These are phyloP conservation scores for Cutaneotrichosporon mucoides DNA, from an alignment of 1,284 basidiomycete species.

Conservation along the genomic window DNA sequence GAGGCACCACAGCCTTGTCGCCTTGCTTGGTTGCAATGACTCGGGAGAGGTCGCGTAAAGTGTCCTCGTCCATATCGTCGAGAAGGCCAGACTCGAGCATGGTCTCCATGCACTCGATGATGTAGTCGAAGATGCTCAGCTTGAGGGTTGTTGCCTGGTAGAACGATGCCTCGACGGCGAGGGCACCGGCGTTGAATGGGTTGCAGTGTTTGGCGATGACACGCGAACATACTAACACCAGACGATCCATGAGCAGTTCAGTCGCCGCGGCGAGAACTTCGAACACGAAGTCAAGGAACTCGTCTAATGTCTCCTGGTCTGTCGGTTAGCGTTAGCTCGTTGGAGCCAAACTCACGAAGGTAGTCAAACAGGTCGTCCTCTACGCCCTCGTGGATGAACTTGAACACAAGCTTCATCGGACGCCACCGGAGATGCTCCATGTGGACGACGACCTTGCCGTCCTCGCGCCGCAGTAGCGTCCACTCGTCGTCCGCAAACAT, in stretches of 20 bases:
- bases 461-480: conserved; percentile 61
- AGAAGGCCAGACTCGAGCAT: conserved; percentile 78
- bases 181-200: conserved; percentile 71
- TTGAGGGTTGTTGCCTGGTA: conserved; percentile 70
- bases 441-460: conserved; percentile 60
- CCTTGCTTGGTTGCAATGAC: conserved; percentile 64
- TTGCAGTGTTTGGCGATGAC: conserved; percentile 68
- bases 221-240: conserved; percentile 76
- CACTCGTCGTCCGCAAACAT: conserved; percentile 83
- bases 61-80: conserved; percentile 62
- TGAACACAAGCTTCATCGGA: conserved; percentile 70
- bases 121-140: conserved; percentile 72
- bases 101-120: conserved; percentile 78
- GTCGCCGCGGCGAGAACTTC: conserved; percentile 85
- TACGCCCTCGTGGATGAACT: conserved; percentile 72
- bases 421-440: conserved; percentile 72
- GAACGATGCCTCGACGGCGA: conserved; percentile 77
- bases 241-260: conserved; percentile 79
- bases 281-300: conserved; percentile 81
- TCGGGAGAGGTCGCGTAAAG: conserved; percentile 64
- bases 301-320: conserved; percentile 70
- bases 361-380: conserved; percentile 70
- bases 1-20: conserved; percentile 62
- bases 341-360: conserved; percentile 56
- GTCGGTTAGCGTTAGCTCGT: conserved; percentile 3